phyloP scores from a whole-genome alignment of 139 green algal species.

The Chlamydomonas sp. region DNA sequence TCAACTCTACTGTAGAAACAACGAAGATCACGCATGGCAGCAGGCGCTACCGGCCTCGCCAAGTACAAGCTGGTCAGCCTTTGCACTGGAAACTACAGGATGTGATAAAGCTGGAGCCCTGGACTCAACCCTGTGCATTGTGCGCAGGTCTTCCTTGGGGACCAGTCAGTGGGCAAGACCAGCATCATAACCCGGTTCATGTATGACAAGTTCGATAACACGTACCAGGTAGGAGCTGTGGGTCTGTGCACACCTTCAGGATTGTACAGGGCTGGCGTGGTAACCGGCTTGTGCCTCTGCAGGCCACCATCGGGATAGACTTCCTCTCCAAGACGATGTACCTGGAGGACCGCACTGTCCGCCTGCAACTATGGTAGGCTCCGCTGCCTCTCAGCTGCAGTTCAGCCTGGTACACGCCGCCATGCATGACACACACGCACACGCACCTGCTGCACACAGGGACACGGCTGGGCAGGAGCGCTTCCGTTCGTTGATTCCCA shows the following conservation, averaged over 20 bases:
- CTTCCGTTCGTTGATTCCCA: slow-evolving; percentile 97
- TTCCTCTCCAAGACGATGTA: slow-evolving; percentile 99
- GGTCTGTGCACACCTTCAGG: not conserved
- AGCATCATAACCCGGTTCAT: slow-evolving; percentile 99
- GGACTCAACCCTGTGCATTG: not conserved
- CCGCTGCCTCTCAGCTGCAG: not conserved
- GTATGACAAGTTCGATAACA: slow-evolving; percentile 99
- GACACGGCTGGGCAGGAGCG: slow-evolving; percentile 98
- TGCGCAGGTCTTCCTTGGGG: slow-evolving; percentile 88
- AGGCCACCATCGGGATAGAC: slow-evolving; percentile 99
- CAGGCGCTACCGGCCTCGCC: slow-evolving; percentile 60
- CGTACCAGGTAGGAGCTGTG: slow-evolving; percentile 87
- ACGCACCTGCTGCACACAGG: slow-evolving; percentile 54
- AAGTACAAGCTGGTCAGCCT: slow-evolving; percentile 97
- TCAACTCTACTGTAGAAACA: too few relatives aligned
- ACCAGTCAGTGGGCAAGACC: slow-evolving; percentile 96
- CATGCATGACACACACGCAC: not conserved
- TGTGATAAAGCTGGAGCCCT: not conserved
- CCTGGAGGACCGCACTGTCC: slow-evolving; percentile 97
- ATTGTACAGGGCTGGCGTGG: not conserved
- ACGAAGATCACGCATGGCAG: too few relatives aligned
- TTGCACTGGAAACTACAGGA: not conserved
- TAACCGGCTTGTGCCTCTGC: not conserved
- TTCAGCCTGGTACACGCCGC: not conserved
- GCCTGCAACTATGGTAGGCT: slow-evolving; percentile 96